Conservation (phyloP, 2,329 filamentous ascomycete species). For the Botrytis elliptica region DNA sequence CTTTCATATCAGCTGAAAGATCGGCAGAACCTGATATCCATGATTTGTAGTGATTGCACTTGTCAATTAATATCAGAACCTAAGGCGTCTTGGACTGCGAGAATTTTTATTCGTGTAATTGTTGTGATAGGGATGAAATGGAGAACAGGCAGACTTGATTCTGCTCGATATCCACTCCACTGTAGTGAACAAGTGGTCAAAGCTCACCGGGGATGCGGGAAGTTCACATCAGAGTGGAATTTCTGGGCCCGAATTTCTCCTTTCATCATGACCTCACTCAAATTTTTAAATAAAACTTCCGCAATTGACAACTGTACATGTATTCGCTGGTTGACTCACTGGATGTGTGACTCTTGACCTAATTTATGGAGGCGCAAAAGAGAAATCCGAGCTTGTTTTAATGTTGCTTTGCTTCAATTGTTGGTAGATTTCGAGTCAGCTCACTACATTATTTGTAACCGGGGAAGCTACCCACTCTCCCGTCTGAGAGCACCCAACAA, state of each 20-base stretch:
- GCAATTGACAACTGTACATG: not conserved
- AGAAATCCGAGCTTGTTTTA: not conserved
- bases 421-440: not conserved
- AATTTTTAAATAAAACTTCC: accelerated
- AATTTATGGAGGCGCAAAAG: not conserved
- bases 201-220: constrained; percentile 6
- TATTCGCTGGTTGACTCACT: not conserved
- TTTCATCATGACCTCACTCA: not conserved
- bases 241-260: too few species aligned
- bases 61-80: not conserved
- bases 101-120: not conserved
- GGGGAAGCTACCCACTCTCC: not conserved
- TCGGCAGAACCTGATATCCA: not conserved
- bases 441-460: not conserved
- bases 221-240: not conserved
- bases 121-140: not conserved
- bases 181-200: not conserved
- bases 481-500: not conserved
- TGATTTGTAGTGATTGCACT: not conserved
- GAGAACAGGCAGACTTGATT: not conserved
- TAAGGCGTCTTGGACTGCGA: not conserved
- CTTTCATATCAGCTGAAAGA: not conserved
- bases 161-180: too few species aligned
- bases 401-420: not conserved
- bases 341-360: not conserved